Base-by-base conservation (phyloP, 1,284 basidiomycete genomes). In the Ganoderma lucidum region DNA sequence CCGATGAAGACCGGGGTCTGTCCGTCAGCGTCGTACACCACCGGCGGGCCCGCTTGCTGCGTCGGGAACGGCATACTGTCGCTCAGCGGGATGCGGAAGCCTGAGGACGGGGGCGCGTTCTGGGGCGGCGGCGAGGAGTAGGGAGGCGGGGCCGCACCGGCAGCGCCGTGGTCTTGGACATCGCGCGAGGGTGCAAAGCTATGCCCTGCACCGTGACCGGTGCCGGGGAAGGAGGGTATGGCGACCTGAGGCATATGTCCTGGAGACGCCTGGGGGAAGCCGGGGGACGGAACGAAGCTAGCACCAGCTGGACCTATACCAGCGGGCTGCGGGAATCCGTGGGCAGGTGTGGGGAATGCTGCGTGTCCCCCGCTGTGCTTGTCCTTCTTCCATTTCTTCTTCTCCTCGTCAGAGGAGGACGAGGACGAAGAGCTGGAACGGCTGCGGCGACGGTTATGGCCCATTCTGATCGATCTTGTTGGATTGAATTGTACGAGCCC, bases 1-100 rank as follows among this genome's bases (percentile, higher is more conserved):
- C 92, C 93, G 44, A 94, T 73, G 81, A 85, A 94, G 70, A 94
- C 76, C 10, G 91, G 89, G 15, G 84, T 86, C 23, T 59, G 65
- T 10, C 87, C 86, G 75, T 90, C 87, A 3, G 81, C 77, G 75
- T 93, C 91, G 64, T 78, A 75, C 74, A 83, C 86, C 12, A 86
- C 84, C 1, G 89, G 84, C 5, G 67, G 78, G 35, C 85, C 87
- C 61, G 84, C 77, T 71, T 84, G 81, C 2, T 80, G 63, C 0
- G 68, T 32, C 6, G 90, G 89, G 78, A 92, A 90, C 2, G 81
- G 67, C 4, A 81, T 77, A 10, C 78, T 78, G 9, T 83, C 82
- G 65, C 77, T 80, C 59, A 93, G 81, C 1, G 90, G 83, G 66
- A 92, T 77, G 70, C 91, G 88, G 77, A 85, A 88, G 12, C 91